Percentiles rank a stretch among this genome's conserved stretches.
phyloP scores from a whole-genome alignment of 2,329 filamentous ascomycete species.

The Scortechinia acanthostroma region DNA sequence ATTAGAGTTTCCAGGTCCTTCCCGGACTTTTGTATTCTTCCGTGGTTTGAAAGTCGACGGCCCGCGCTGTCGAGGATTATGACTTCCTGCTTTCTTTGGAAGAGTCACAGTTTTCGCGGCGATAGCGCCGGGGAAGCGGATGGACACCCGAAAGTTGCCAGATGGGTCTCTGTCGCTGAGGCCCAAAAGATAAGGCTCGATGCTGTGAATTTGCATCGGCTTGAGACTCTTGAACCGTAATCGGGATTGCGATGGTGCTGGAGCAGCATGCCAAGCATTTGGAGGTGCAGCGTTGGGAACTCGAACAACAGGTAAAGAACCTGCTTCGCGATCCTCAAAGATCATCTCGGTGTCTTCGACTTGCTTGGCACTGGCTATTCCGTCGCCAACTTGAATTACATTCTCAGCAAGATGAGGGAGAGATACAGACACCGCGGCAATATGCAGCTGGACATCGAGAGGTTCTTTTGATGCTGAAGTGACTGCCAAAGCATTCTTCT shows the following conservation, averaged over 20 bases:
- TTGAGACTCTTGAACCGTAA: neutral
- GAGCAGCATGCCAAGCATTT: neutral
- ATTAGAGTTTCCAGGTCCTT: neutral
- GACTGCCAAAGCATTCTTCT: conserved; percentile 54
- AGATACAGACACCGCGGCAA: conserved; percentile 60
- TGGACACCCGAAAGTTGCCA: neutral
- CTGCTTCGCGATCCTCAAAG: conserved; percentile 76
- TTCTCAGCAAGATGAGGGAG: conserved; percentile 8
- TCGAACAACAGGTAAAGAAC: conserved; percentile 65
- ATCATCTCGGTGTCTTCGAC: conserved; percentile 63
- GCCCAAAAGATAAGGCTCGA: neutral
- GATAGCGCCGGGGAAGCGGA: neutral
- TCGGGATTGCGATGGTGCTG: neutral
- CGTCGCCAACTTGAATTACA: conserved; percentile 12
- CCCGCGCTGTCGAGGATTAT: neutral
- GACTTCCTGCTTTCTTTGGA: neutral
- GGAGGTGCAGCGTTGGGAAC: conserved; percentile 53
- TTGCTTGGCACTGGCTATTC: conserved; percentile 47
- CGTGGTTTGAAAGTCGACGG: neutral
- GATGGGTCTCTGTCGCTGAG: neutral
- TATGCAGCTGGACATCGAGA: conserved; percentile 23
- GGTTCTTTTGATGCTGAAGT: conserved; percentile 63
- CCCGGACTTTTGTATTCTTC: neutral
- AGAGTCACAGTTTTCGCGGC: neutral
- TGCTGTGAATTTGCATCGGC: neutral